Evolutionary conservation across 768 basidiomycete species (phyloP).

Genomic region (Postia placenta): DNA sequence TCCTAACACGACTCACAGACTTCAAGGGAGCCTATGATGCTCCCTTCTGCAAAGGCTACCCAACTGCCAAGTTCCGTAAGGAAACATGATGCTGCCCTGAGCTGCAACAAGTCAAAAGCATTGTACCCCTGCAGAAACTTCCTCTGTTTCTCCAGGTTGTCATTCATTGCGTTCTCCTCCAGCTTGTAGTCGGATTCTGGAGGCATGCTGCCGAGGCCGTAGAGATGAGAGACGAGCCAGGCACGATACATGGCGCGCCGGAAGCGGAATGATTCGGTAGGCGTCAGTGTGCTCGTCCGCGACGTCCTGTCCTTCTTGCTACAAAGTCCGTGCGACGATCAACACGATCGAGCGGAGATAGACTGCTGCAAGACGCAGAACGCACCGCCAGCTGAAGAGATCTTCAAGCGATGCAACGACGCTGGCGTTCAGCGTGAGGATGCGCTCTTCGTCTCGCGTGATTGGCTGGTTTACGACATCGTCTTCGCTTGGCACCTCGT

Average conservation of each 20-base stretch:
- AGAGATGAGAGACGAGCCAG: neutral
- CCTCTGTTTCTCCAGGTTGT: too few relatives aligned
- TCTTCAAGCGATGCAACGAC: neutral
- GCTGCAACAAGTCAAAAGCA: neutral
- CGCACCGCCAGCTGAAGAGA: conserved; percentile 3
- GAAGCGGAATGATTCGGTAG: neutral
- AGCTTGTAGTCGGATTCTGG: neutral
- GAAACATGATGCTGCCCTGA: neutral
- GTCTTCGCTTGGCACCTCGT: neutral
- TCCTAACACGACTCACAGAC: neutral
- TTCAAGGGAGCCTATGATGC: neutral
- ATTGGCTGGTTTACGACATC: neutral
- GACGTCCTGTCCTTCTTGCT: conserved; percentile 1
- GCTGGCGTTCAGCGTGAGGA: neutral
- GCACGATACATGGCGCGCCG: neutral
- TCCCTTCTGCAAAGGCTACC: neutral
- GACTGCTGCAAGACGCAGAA: neutral
- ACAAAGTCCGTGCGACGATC: too few relatives aligned
- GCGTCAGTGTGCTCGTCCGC: neutral
- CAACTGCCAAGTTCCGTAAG: neutral
- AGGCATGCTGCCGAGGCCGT: neutral
- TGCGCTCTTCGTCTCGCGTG: neutral
- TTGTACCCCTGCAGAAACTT: neutral
- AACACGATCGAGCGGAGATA: neutral
- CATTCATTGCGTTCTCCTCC: neutral